Percentiles rank a stretch among this genome's conserved stretches.
Evolutionary conservation across 2,329 filamentous ascomycete species (phyloP).

Genomic region (Triangularia setosa): DNA sequence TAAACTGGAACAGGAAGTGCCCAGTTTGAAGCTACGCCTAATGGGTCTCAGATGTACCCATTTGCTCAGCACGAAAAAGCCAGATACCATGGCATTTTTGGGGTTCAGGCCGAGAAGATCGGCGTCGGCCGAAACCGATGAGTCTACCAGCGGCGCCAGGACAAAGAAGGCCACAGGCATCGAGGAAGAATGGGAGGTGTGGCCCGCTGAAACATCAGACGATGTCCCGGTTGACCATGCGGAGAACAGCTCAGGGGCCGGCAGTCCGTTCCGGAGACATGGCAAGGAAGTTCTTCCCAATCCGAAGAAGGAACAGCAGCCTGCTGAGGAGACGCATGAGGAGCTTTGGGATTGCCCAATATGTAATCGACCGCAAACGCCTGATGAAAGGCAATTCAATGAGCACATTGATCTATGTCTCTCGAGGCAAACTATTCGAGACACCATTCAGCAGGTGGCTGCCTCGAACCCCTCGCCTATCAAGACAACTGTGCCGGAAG

Average conservation of each 20-base stretch:
- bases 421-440: conserved; percentile 78
- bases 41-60: conserved; percentile 89
- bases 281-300: conserved; percentile 52
- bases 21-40: conserved; percentile 72
- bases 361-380: conserved; percentile 69
- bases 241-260: conserved; percentile 41
- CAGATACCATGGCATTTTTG: conserved; percentile 74
- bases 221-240: conserved; percentile 42
- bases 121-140: conserved; percentile 24
- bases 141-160: not conserved
- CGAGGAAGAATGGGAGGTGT: conserved; percentile 60
- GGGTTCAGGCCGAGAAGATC: conserved; percentile 48
- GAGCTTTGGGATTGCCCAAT: conserved; percentile 83
- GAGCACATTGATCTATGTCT: conserved; percentile 90
- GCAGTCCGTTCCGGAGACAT: conserved; percentile 33
- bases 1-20: conserved; percentile 80
- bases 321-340: conserved; percentile 32
- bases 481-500: conserved; percentile 34
- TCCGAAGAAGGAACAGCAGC: conserved; percentile 37
- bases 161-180: conserved; percentile 19
- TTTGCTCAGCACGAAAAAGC: conserved; percentile 79
- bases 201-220: conserved; percentile 57
- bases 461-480: conserved; percentile 19
- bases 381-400: conserved; percentile 78
- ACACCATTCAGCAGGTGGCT: conserved; percentile 62